Conservation (phyloP, 768 basidiomycete species). For the Termitomyces sp. region DNA sequence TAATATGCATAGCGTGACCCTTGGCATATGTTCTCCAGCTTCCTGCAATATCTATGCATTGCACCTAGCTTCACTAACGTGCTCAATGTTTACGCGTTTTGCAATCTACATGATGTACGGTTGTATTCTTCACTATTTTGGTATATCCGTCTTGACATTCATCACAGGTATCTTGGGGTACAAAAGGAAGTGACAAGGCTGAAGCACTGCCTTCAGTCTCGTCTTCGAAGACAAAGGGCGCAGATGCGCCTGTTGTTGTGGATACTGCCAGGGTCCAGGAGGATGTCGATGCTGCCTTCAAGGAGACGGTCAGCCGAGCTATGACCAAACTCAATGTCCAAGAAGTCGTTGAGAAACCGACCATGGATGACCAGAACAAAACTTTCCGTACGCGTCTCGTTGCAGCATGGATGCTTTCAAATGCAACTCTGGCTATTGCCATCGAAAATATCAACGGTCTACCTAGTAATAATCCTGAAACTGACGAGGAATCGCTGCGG, state of each 20-base stretch:
- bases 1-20: conserved; percentile 66
- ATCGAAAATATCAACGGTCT: conserved; percentile 74
- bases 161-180: conserved; percentile 82
- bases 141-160: not conserved
- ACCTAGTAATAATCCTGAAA: conserved; percentile 24
- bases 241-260: conserved; percentile 75
- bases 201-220: conserved; percentile 87
- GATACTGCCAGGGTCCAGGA: conserved; percentile 79
- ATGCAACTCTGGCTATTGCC: conserved; percentile 65
- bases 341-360: conserved; percentile 72
- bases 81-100: conserved; percentile 95
- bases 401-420: conserved; percentile 70
- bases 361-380: conserved; percentile 83
- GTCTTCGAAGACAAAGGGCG: conserved; percentile 74
- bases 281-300: conserved; percentile 88
- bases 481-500: conserved; percentile 35
- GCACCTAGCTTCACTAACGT: conserved; percentile 95
- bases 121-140: not conserved
- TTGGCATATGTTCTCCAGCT: conserved; percentile 96
- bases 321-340: conserved; percentile 66
- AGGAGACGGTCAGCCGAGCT: conserved; percentile 85
- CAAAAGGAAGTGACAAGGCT: conserved; percentile 91
- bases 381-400: conserved; percentile 91
- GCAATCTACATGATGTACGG: conserved; percentile 86
- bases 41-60: conserved; percentile 84